These are phyloP conservation scores for sunflower (Helianthus annuus) DNA, from an alignment of 129 eudicot genomes.

Conservation along the genomic window HanXRQr2.0-SUNRISE NC_035440.2:66637367-66637866, in stretches of 20 bases:
- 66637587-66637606: slow-evolving; percentile 56
- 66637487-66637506: slow-evolving; percentile 92
- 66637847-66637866: no score
- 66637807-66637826: no score
- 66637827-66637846: no score
- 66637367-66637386: slow-evolving; percentile 72
- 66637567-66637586: slow-evolving; percentile 80
- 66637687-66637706: slow-evolving; percentile 57
- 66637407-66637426: slow-evolving; percentile 93
- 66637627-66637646: slow-evolving; percentile 81
- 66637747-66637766: no score
- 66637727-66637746: slow-evolving; percentile 56
- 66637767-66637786: no score
- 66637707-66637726: slow-evolving; percentile 87
- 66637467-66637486: slow-evolving; percentile 85
- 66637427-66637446: slow-evolving; percentile 88
- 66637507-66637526: slow-evolving; percentile 78
- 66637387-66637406: slow-evolving; percentile 80
- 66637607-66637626: slow-evolving; percentile 66
- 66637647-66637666: slow-evolving; percentile 57
- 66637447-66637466: slow-evolving; percentile 73
- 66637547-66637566: slow-evolving; percentile 94
- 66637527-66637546: slow-evolving; percentile 94
- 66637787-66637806: no score
- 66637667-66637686: slow-evolving; percentile 50